Conservation (phyloP, 352 stramenopile species). For the Elongisporangium prolatum region DNA sequence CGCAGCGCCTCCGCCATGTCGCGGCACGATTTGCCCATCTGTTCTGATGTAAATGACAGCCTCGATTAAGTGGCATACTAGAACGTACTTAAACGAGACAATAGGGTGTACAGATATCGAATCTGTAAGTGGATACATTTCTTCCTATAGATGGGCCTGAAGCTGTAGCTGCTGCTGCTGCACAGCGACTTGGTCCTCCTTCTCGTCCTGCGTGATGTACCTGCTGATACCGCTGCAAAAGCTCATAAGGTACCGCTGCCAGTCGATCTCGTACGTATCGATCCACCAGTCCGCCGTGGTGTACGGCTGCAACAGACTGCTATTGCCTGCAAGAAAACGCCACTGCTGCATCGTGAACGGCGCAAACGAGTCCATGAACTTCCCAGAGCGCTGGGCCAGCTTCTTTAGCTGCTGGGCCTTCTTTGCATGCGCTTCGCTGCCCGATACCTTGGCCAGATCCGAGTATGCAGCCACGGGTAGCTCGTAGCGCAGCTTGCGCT, state of each 20-base stretch:
- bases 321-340: slow-evolving; percentile 61
- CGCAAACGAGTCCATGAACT: slow-evolving; percentile 78
- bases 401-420: slow-evolving; percentile 63
- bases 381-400: slow-evolving; percentile 69
- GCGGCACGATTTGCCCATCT: slow-evolving; percentile 79
- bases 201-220: slow-evolving; percentile 68
- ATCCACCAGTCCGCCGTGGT: slow-evolving; percentile 48
- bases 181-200: slow-evolving; percentile 33
- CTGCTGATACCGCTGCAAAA: slow-evolving; percentile 80
- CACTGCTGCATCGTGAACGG: slow-evolving; percentile 86
- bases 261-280: slow-evolving; percentile 69
- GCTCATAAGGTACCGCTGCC: slow-evolving; percentile 83
- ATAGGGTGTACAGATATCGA: too few relatives aligned
- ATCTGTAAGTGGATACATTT: too few relatives aligned
- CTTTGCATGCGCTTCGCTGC: slow-evolving; percentile 53
- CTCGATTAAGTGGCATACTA: neutral
- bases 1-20: slow-evolving; percentile 79
- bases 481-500: slow-evolving; percentile 76
- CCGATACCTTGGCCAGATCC: slow-evolving; percentile 2
- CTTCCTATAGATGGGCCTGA: too few relatives aligned
- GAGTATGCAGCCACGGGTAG: slow-evolving; percentile 43
- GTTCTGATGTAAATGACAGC: neutral
- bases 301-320: slow-evolving; percentile 23
- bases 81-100: too few relatives aligned
- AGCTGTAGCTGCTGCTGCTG: too few relatives aligned